These are phyloP conservation scores for Rutstroemia sp. DNA, from an alignment of 2,329 filamentous ascomycete species.

Conservation along the genomic window DNA sequence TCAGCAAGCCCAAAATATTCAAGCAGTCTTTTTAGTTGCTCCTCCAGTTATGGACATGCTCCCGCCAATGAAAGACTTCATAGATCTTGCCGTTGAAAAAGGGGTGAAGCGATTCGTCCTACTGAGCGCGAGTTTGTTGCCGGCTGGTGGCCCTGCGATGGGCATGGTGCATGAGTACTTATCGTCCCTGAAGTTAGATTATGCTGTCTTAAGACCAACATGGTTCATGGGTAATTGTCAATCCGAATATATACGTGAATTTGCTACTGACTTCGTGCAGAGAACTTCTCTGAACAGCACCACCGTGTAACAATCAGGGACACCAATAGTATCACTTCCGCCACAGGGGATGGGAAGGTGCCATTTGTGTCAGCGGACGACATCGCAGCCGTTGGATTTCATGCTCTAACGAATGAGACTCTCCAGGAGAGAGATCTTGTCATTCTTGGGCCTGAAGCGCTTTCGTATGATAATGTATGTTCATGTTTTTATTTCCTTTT, in stretches of 20 bases:
- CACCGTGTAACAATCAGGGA: conserved; percentile 28
- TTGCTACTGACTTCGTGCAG: conserved; percentile 9
- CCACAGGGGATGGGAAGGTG: conserved; percentile 36
- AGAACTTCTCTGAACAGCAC: conserved; percentile 14
- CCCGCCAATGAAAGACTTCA: not conserved
- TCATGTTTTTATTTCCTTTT: not conserved
- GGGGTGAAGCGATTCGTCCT: conserved; percentile 1
- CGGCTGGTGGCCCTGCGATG: not conserved
- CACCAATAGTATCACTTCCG: conserved; percentile 37
- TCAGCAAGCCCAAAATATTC: not conserved
- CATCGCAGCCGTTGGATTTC: conserved; percentile 37
- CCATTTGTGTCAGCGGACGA: conserved; percentile 40
- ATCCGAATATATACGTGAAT: not conserved
- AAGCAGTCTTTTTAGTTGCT: not conserved
- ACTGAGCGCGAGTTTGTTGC: not conserved
- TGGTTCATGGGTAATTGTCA: conserved; percentile 38
- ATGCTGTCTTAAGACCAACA: conserved; percentile 36
- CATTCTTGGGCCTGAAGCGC: conserved; percentile 28
- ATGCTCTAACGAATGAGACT: conserved; percentile 32
- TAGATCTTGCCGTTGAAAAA: not conserved
- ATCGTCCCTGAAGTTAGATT: conserved; percentile 33
- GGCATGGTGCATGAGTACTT: conserved; percentile 32
- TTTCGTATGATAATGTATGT: conserved; percentile 29
- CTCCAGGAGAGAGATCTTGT: conserved; percentile 33
- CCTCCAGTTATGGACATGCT: not conserved